These are phyloP conservation scores for Eutypa lata DNA, from an alignment of 2,329 filamentous ascomycete genomes.

Conservation along the genomic window DNA sequence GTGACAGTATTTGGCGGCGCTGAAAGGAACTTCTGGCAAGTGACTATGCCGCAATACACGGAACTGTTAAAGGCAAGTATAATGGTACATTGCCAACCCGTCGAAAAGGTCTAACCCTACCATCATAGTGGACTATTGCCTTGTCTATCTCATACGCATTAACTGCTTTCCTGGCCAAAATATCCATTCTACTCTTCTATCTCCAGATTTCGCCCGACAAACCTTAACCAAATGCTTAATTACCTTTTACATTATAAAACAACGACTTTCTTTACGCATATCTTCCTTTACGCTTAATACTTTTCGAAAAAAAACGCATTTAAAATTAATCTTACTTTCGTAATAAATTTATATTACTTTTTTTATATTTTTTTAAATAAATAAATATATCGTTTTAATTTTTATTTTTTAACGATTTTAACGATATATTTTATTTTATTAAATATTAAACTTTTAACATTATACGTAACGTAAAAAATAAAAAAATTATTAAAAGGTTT, in stretches of 20 bases:
- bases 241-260: background rate
- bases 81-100: background rate
- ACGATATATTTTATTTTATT: too few species aligned
- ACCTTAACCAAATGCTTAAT: background rate
- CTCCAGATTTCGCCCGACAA: background rate
- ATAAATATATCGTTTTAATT: too few species aligned
- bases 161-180: background rate
- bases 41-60: background rate
- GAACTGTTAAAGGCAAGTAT: slow-evolving; percentile 1
- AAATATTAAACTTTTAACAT: too few species aligned
- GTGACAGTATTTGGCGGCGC: background rate
- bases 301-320: too few species aligned
- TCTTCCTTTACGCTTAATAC: too few species aligned
- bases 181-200: slow-evolving; percentile 7
- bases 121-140: background rate
- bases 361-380: too few species aligned
- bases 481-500: too few species aligned
- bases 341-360: too few species aligned
- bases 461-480: too few species aligned
- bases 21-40: slow-evolving; percentile 1
- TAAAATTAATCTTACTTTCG: too few species aligned
- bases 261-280: too few species aligned
- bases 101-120: background rate
- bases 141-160: background rate
- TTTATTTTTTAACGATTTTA: too few species aligned